These are phyloP conservation scores for Pichia kudriavzevii DNA, from an alignment of 1,139 yeast genomes.

Conservation along the genomic window DNA sequence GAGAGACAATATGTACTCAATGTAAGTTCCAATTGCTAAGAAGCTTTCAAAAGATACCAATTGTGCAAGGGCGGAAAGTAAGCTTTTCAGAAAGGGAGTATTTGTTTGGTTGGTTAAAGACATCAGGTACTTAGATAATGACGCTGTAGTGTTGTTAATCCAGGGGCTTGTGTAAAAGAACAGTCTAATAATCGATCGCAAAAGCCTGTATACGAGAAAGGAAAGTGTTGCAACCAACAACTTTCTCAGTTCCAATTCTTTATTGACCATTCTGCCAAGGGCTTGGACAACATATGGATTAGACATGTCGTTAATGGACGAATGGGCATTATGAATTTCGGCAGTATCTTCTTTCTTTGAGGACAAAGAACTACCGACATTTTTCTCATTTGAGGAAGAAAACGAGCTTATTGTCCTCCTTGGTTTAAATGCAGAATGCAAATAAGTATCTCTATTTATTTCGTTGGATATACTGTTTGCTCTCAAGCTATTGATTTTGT, in stretches of 20 bases:
- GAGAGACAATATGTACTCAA: constrained; percentile 9
- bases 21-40: constrained; percentile 1
- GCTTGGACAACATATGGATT: constrained; percentile 26
- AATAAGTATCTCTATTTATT: constrained; percentile 13
- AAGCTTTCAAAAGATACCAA: constrained; percentile 9
- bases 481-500: constrained; percentile 2
- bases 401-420: constrained; percentile 10
- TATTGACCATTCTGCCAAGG: constrained; percentile 23
- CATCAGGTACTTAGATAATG: background rate
- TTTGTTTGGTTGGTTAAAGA: too few relatives aligned
- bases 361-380: constrained; percentile 7
- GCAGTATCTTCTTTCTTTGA: background rate
- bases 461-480: background rate
- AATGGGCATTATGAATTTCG: background rate
- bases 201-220: constrained; percentile 19
- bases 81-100: too few relatives aligned
- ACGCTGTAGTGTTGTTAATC: background rate
- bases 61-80: too few relatives aligned
- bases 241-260: constrained; percentile 23
- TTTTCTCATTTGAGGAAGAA: constrained; percentile 7
- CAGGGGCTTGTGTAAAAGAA: constrained; percentile 11
- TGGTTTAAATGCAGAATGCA: constrained; percentile 22
- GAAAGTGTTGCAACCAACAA: constrained; percentile 18
- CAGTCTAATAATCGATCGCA: constrained; percentile 19
- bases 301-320: constrained; percentile 17